Evolutionary conservation across 441 rosid genomes (phyloP), one percentile per base, ranked within the genome.

Genomic region (Manihot esculenta): DNA sequence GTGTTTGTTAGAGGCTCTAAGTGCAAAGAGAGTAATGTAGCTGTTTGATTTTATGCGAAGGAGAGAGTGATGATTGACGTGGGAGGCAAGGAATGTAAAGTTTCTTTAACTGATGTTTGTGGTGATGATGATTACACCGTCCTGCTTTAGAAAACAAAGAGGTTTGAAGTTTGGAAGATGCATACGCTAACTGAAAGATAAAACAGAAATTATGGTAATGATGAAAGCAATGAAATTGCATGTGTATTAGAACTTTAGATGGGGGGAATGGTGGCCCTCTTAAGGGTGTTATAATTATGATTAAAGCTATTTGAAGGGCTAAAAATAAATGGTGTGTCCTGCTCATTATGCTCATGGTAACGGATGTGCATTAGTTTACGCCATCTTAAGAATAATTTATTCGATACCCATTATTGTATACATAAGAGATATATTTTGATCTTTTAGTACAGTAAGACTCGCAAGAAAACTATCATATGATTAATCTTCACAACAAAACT

Each of bases 11-110:
- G n/a, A n/a, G n/a, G n/a, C n/a, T n/a, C n/a, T n/a, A 55, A 45
- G 24, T 53, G 38, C 17, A 26, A 51, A 58, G 47, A 47, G 69
- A 51, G 53, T 35, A 72, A 61, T 48, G 44, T 64, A 41, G 55
- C 8, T 13, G 7, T 59, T 65, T 18, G 26, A 55, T 38, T 24
- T 59, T 18, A 17, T 9, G 64, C 2, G 72, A 38, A 24, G 74
- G 53, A 41, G 64, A 56, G 50, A 58, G 45, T 44, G 72, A 78
- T 74, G 83, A 60, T 73, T 84, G 77, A 57, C 86, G 81, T 82
- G 81, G 81, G 85, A 80, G 82, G 77, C n/a, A 80, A 83, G 89
- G 13, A 76, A 82, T 57, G 80, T 79, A 68, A 69, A 73, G 74
- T 64, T 30, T 58, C 38, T 54, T 30, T 45, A 24, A 35, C 45